Percentiles rank a stretch among this genome's conserved stretches.
Conservation (phyloP, 139 green algal species). For the Chlamydomonas sphaeroides region DNA sequence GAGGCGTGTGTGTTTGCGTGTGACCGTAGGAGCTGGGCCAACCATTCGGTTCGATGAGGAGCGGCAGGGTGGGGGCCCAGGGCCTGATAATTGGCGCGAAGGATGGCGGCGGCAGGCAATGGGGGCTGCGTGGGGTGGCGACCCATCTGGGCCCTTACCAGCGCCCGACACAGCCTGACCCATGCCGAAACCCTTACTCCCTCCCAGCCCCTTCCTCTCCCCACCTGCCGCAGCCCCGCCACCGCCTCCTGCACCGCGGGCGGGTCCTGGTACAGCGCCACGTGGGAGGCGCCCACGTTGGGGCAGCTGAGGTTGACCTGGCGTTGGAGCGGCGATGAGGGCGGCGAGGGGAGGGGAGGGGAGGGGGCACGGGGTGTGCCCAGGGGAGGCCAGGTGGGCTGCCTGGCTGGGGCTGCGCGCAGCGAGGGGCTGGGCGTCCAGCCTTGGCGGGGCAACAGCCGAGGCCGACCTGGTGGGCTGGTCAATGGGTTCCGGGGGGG, state of each 20-base stretch:
- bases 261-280: constrained; percentile 43
- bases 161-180: too few species aligned
- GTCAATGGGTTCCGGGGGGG: too few species aligned
- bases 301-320: constrained; percentile 43
- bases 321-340: background rate
- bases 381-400: too few species aligned
- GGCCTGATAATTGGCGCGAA: background rate
- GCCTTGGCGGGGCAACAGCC: too few species aligned
- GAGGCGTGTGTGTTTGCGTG: too few species aligned
- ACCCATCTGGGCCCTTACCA: too few species aligned
- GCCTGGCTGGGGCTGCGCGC: too few species aligned
- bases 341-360: background rate
- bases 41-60: background rate
- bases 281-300: constrained; percentile 47
- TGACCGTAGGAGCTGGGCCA: too few species aligned
- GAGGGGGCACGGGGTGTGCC: too few species aligned
- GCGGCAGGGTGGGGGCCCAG: background rate
- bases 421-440: too few species aligned
- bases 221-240: background rate
- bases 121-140: background rate
- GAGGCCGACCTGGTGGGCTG: too few species aligned
- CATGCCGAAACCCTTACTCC: too few species aligned
- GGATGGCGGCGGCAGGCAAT: background rate
- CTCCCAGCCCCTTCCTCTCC: background rate
- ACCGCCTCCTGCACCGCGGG: background rate